Percentiles rank a stretch among this genome's conserved stretches.
phyloP scores from a whole-genome alignment of 306 rosid species.

The Chamaecrista fasciculata region DNA sequence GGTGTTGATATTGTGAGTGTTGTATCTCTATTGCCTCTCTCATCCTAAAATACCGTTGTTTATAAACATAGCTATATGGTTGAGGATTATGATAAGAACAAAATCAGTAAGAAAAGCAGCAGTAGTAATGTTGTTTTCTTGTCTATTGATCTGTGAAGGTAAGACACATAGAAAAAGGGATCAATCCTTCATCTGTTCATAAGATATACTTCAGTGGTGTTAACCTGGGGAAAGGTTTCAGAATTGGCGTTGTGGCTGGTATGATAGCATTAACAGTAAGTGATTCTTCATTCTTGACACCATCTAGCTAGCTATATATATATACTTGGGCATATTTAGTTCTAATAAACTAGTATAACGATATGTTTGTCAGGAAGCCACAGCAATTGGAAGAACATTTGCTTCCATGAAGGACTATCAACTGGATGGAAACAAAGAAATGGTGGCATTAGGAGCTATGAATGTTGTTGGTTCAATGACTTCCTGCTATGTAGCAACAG shows the following conservation, averaged over 20 bases:
- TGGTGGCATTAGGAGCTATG: slow-evolving; percentile 95
- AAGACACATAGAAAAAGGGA: slow-evolving; percentile 67
- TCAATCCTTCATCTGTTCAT: slow-evolving; percentile 77
- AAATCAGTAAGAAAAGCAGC: background rate
- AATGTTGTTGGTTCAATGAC: slow-evolving; percentile 91
- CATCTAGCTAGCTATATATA: no score
- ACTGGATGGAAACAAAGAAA: slow-evolving; percentile 94
- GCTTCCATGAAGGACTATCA: slow-evolving; percentile 95
- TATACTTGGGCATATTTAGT: slow-evolving; percentile 9
- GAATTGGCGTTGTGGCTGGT: slow-evolving; percentile 79
- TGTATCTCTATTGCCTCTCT: background rate
- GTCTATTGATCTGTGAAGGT: slow-evolving; percentile 56
- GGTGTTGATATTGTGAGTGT: slow-evolving; percentile 86
- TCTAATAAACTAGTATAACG: background rate
- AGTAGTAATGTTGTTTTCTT: slow-evolving; percentile 11
- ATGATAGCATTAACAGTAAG: slow-evolving; percentile 90
- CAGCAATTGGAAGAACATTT: slow-evolving; percentile 96
- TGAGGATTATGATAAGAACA: background rate
- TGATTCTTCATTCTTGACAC: slow-evolving; percentile 12
- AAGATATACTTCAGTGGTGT: slow-evolving; percentile 68
- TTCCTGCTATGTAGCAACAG: slow-evolving; percentile 97
- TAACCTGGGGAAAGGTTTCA: slow-evolving; percentile 67
- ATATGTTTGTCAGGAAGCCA: slow-evolving; percentile 67
- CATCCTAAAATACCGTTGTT: slow-evolving; percentile 1
- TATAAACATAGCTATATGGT: background rate